Percentiles rank a stretch among this genome's conserved stretches.
Conservation (phyloP, 257 asterid genomes). For the Plectranthus barbatus region DNA sequence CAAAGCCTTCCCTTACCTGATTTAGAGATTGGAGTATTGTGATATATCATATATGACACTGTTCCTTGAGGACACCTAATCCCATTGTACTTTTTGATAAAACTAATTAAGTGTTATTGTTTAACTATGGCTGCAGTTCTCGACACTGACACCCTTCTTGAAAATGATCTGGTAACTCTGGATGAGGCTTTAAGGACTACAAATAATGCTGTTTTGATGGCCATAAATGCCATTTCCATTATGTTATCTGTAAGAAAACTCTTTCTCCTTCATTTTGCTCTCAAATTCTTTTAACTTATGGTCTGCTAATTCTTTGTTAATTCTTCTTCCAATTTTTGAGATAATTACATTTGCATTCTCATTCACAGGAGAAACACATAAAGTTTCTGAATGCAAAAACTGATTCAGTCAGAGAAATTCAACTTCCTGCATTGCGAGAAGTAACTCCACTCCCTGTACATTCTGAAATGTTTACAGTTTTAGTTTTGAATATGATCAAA, state of each 20-base stretch:
- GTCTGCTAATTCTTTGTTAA: slow-evolving; percentile 8
- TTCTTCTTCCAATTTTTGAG: slow-evolving; percentile 2
- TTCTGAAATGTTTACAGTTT: background rate
- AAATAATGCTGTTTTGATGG: slow-evolving; percentile 82
- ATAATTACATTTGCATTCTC: slow-evolving; percentile 7
- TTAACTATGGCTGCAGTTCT: slow-evolving; percentile 50
- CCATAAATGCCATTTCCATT: slow-evolving; percentile 70
- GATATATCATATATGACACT: background rate
- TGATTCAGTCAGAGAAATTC: slow-evolving; percentile 42
- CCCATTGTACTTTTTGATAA: background rate
- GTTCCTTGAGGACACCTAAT: background rate
- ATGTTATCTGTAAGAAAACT: slow-evolving; percentile 57
- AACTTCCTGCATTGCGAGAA: slow-evolving; percentile 45
- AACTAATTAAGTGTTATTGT: background rate
- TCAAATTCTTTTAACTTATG: slow-evolving; percentile 4
- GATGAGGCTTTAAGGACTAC: slow-evolving; percentile 89
- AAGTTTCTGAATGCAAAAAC: slow-evolving; percentile 44
- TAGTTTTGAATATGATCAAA: background rate
- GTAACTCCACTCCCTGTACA: slow-evolving; percentile 26
- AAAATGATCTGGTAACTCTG: slow-evolving; percentile 79
- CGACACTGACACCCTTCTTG: slow-evolving; percentile 83
- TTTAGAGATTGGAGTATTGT: background rate
- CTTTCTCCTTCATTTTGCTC: slow-evolving; percentile 8
- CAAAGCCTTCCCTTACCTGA: background rate
- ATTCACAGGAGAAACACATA: slow-evolving; percentile 54